phyloP scores from a whole-genome alignment of 2,329 filamentous ascomycete genomes.

The Hawksworthiomyces lignivorus region DNA sequence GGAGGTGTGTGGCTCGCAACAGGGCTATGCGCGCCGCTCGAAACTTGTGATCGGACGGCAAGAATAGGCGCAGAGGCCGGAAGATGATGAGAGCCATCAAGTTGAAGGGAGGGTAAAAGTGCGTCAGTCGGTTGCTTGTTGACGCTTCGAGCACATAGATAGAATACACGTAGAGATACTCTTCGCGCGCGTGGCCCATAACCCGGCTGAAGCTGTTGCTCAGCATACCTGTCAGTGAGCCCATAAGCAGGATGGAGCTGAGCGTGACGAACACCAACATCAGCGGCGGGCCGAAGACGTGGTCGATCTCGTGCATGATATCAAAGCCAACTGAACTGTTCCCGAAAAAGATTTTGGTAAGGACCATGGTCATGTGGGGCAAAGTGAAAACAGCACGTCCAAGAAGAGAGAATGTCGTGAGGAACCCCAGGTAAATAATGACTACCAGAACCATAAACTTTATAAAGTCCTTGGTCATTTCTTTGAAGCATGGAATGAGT shows the following conservation, averaged over 20 bases:
- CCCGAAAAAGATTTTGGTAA: constrained; percentile 76
- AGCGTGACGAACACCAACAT: constrained; percentile 70
- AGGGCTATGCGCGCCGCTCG: constrained; percentile 54
- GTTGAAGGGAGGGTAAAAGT: constrained; percentile 67
- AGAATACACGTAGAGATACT: constrained; percentile 71
- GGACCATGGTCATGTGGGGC: constrained; percentile 63
- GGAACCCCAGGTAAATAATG: constrained; percentile 78
- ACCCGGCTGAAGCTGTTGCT: constrained; percentile 65
- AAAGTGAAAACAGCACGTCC: constrained; percentile 62
- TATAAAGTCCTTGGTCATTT: constrained; percentile 89
- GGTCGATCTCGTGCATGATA: constrained; percentile 53
- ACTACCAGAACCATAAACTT: constrained; percentile 71
- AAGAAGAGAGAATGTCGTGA: constrained; percentile 77
- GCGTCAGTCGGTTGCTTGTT: constrained; percentile 59
- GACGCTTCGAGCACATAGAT: constrained; percentile 59
- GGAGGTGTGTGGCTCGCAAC: constrained; percentile 56
- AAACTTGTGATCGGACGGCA: constrained; percentile 55
- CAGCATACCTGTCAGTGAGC: constrained; percentile 69
- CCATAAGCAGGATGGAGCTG: constrained; percentile 71
- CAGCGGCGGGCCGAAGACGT: constrained; percentile 47
- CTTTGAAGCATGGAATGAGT: constrained; percentile 80
- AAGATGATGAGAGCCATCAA: constrained; percentile 65
- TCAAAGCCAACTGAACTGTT: constrained; percentile 69
- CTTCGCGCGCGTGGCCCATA: constrained; percentile 58
- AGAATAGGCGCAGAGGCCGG: constrained; percentile 61